Evolutionary conservation across 2,329 filamentous ascomycete genomes (phyloP).

Genomic region (Ilyonectria robusta): DNA sequence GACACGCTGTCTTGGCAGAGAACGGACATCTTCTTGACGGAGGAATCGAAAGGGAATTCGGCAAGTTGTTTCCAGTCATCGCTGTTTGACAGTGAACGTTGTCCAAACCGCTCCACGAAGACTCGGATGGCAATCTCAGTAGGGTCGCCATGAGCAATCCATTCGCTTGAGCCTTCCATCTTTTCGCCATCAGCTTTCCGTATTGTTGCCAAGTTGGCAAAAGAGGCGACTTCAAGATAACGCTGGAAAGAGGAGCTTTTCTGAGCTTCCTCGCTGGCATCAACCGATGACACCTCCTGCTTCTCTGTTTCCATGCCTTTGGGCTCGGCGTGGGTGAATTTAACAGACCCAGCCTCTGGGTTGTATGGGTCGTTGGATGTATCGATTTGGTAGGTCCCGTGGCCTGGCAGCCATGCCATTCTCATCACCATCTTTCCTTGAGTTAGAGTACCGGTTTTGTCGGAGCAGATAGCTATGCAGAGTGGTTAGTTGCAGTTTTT

Average conservation of each 20-base stretch:
- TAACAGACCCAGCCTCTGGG: constrained; percentile 65
- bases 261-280: not conserved
- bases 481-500: constrained; percentile 31
- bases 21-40: constrained; percentile 83
- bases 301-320: constrained; percentile 49
- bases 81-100: constrained; percentile 47
- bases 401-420: constrained; percentile 66
- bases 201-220: constrained; percentile 76
- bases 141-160: constrained; percentile 76
- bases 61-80: constrained; percentile 69
- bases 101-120: constrained; percentile 76
- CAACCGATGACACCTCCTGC: not conserved
- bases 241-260: constrained; percentile 59
- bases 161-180: constrained; percentile 54
- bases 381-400: constrained; percentile 62
- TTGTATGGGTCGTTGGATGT: constrained; percentile 70
- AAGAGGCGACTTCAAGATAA: constrained; percentile 74
- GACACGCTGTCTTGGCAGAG: constrained; percentile 67
- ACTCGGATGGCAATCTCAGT: constrained; percentile 81
- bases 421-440: constrained; percentile 68
- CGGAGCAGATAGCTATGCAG: constrained; percentile 64
- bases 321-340: constrained; percentile 54
- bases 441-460: constrained; percentile 70
- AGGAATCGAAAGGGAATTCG: constrained; percentile 82
- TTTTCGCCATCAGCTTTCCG: constrained; percentile 61